Percentiles rank a stretch among this genome's conserved stretches.
Evolutionary conservation across 129 eudicot species (phyloP).

Genomic region (Flaveria trinervia): DNA sequence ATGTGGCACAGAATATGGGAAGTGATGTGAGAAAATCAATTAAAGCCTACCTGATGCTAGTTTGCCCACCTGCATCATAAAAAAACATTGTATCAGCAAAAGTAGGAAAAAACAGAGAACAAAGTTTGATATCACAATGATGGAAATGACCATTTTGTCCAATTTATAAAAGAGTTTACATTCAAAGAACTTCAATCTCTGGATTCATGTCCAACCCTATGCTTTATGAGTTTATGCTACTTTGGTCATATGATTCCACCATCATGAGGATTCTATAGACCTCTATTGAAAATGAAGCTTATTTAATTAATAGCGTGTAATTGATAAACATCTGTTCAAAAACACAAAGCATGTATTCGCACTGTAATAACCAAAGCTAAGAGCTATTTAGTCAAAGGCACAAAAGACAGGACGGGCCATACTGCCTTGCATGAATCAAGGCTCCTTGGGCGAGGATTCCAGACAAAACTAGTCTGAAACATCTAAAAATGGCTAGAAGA

Average conservation of each 20-base stretch:
- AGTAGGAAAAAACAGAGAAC: slow-evolving; percentile 19
- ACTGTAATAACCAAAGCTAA: too few species aligned
- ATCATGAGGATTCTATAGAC: background rate
- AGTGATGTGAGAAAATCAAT: slow-evolving; percentile 24
- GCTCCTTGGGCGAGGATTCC: background rate
- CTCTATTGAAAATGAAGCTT: background rate
- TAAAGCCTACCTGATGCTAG: slow-evolving; percentile 85
- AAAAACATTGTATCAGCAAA: slow-evolving; percentile 17
- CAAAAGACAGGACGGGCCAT: too few species aligned
- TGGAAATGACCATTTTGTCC: slow-evolving; percentile 2
- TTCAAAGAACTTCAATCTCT: background rate
- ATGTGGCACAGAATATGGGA: slow-evolving; percentile 3
- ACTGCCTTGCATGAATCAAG: too few species aligned
- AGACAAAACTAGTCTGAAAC: background rate
- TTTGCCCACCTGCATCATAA: slow-evolving; percentile 87
- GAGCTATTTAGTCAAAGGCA: too few species aligned
- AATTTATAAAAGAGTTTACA: background rate
- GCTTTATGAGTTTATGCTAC: background rate
- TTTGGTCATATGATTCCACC: background rate
- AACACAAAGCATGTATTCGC: background rate
- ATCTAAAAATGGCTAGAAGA: background rate
- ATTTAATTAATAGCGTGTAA: background rate
- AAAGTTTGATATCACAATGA: background rate
- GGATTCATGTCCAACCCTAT: background rate
- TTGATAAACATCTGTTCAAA: background rate